Percentiles rank a stretch among this genome's conserved stretches.
These are phyloP conservation scores for Phytophthora cryptogea DNA, from an alignment of 352 stramenopile species.

Conservation along the genomic window DNA sequence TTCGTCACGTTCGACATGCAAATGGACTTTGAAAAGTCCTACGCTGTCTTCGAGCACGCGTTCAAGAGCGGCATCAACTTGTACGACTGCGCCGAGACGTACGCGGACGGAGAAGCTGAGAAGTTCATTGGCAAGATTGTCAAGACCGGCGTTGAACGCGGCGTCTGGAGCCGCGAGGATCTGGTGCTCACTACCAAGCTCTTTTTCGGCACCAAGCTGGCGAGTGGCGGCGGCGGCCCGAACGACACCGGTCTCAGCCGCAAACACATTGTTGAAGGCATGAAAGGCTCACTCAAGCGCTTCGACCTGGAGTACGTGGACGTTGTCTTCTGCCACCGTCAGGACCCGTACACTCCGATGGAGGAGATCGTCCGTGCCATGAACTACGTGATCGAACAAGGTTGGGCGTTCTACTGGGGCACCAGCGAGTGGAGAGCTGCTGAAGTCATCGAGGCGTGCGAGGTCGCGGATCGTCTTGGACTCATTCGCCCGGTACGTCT, in stretches of 20 bases:
- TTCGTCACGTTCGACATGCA: constrained; percentile 43
- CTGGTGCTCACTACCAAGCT: constrained; percentile 63
- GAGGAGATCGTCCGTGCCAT: constrained; percentile 75
- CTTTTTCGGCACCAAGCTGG: constrained; percentile 37
- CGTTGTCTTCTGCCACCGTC: constrained; percentile 68
- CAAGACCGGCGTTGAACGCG: constrained; percentile 39
- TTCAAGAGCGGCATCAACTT: constrained; percentile 57
- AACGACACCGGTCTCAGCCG: constrained; percentile 39
- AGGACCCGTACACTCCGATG: constrained; percentile 63
- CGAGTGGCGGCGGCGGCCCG: constrained; percentile 3
- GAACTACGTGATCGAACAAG: constrained; percentile 66
- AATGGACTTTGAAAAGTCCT: constrained; percentile 33
- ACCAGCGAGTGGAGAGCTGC: constrained; percentile 71
- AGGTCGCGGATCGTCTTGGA: constrained; percentile 51
- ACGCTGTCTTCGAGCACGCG: constrained; percentile 34
- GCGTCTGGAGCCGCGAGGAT: constrained; percentile 44
- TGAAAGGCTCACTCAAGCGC: constrained; percentile 54
- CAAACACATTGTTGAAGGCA: constrained; percentile 59
- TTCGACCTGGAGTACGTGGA: constrained; percentile 65
- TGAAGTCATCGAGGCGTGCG: constrained; percentile 54
- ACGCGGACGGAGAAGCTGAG: constrained; percentile 40
- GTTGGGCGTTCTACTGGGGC: constrained; percentile 73
- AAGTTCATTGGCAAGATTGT: constrained; percentile 50
- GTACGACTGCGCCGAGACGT: constrained; percentile 51
- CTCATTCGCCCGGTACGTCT: constrained; percentile 48